Evolutionary conservation across 1,284 basidiomycete species (phyloP).

Genomic region (Trametes hirsuta): DNA sequence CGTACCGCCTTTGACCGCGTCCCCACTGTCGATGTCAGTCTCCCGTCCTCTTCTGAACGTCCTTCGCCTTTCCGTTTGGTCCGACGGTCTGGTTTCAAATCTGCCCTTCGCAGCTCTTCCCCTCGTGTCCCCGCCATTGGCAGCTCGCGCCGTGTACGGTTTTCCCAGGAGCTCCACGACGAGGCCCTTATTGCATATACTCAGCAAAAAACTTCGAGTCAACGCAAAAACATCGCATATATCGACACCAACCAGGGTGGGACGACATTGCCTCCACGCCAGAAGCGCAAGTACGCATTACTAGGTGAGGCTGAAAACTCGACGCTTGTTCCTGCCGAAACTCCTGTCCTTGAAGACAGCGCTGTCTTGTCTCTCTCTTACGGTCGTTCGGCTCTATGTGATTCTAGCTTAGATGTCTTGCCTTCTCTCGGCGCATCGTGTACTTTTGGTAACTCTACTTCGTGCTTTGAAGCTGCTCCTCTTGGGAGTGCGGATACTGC

Average conservation of each 20-base stretch:
- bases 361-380: too few species aligned
- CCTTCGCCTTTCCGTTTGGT: background rate
- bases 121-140: background rate
- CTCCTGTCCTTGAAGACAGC: too few species aligned
- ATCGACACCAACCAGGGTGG: background rate
- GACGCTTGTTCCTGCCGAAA: too few species aligned
- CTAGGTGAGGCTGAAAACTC: too few species aligned
- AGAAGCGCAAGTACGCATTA: background rate
- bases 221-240: background rate
- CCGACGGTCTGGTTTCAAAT: constrained; percentile 1
- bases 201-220: background rate
- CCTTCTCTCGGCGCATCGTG: too few species aligned
- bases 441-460: too few species aligned
- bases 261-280: background rate
- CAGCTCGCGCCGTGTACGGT: constrained; percentile 11
- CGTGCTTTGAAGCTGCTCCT: too few species aligned
- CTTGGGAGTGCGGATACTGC: too few species aligned
- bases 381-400: too few species aligned
- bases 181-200: constrained; percentile 3
- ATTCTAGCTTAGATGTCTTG: too few species aligned
- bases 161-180: constrained; percentile 2
- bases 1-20: background rate
- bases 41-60: background rate
- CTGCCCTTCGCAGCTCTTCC: constrained; percentile 5
- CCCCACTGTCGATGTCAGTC: background rate